Evolutionary conservation across 345 rosid species (phyloP), one percentile per base, ranked within the genome.

Genomic region (Gossypium arboreum): DNA sequence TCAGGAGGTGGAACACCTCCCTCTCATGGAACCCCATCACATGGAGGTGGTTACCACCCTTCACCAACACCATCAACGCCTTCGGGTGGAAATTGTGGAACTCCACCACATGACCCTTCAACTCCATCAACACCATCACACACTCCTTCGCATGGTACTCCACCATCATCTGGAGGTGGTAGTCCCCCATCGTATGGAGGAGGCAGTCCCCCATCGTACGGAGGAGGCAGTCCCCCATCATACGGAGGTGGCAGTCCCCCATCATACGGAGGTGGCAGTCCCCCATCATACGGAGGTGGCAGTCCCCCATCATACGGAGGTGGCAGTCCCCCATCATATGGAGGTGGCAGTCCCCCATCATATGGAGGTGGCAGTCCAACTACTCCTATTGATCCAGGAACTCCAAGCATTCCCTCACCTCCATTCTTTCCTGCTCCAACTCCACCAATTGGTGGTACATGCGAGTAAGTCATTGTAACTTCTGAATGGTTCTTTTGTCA

Each of bases 381-480:
- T 55, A 68, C 83, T 39, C 78, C 88, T 48, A 56, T 72, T 68
- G 83, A 70, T 43, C 97, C 97, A 7, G 90, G 91, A 66, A 87
- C 93, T 52, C 95, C 96, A 58, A 54, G 76, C 41, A 39, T 59
- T 66, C 86, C 89, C 13, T 63, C 87, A 1, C 91, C 89, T 65
- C 93, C 93, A 22, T 86, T 56, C 68, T 29, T 68, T 52, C 91
- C 88, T 58, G 91, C 89, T 77, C 97, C 98, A 3, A 84, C 81
- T 72, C 87, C 95, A 52, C 89, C 92, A 39, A 51, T 79, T 78
- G 77, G 87, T 11, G 92, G 92, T 74, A 85, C 98, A 45, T 95
- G 98, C 99, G 88, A 85, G 99, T 95, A 84, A 84, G 98, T 82
- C 9, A 12, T 61, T 13, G 18, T 34, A 65, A 18, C 61, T 64